These are phyloP conservation scores for Entophlyctis helioformis DNA, from an alignment of 192 early-diverging fungal species.

Conservation along the genomic window DNA sequence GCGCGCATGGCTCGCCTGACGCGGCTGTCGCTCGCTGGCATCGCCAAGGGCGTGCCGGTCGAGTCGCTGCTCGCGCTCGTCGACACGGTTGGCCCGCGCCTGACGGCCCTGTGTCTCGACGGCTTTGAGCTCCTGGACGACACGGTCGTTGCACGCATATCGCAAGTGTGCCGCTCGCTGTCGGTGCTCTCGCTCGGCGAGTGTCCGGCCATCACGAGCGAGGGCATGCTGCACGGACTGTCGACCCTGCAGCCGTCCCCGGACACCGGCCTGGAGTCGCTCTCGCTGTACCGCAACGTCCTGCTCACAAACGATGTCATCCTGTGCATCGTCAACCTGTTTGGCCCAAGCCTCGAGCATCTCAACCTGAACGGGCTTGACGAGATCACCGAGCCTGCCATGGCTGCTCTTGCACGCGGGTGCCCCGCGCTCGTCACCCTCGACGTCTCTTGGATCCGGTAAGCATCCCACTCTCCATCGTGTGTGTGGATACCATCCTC, in stretches of 20 bases:
- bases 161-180: no score
- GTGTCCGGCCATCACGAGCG: conserved; percentile 48
- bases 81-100: conserved; percentile 21
- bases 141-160: no score
- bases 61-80: conserved; percentile 31
- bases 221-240: conserved; percentile 38
- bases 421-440: no score
- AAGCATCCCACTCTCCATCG: no score
- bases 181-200: neutral
- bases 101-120: conserved; percentile 37
- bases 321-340: conserved; percentile 40
- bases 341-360: conserved; percentile 35
- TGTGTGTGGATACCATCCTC: no score
- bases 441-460: no score
- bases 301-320: conserved; percentile 51
- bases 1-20: conserved; percentile 19
- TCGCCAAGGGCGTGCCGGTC: conserved; percentile 30
- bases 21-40: conserved; percentile 23
- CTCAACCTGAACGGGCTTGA: conserved; percentile 65
- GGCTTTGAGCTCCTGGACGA: no score
- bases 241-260: conserved; percentile 12
- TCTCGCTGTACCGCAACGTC: conserved; percentile 55
- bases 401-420: conserved; percentile 45
- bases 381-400: conserved; percentile 38
- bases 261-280: conserved; percentile 24